Evolutionary conservation across 2,329 filamentous ascomycete genomes (phyloP).

Genomic region (Acephala macrosclerotiorum): DNA sequence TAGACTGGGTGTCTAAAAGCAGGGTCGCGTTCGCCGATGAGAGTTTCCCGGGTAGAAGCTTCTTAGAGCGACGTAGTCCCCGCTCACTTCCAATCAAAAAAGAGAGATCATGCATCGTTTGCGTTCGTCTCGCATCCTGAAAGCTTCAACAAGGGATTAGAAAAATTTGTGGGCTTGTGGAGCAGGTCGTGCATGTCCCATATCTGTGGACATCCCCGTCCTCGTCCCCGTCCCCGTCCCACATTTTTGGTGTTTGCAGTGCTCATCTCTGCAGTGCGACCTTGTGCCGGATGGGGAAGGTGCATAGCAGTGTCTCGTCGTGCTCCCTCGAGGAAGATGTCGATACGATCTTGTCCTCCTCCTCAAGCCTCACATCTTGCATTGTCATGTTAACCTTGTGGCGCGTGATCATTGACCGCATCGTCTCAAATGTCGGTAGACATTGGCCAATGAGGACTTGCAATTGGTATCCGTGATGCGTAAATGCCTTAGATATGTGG

Average conservation of each 20-base stretch:
- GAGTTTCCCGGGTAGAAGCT: conserved; percentile 1
- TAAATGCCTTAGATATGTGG: background rate
- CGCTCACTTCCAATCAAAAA: background rate
- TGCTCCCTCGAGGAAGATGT: background rate
- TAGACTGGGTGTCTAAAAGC: background rate
- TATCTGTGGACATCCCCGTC: background rate
- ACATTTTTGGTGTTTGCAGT: too few species aligned
- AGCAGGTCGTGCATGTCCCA: background rate
- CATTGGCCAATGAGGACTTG: background rate
- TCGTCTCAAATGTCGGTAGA: background rate
- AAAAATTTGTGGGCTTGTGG: conserved; percentile 2
- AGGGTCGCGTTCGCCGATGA: conserved; percentile 3
- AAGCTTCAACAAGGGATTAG: background rate
- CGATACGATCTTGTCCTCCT: background rate
- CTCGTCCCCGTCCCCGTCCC: too few species aligned
- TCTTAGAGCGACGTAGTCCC: background rate
- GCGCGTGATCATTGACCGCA: conserved; percentile 1
- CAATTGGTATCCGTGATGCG: background rate
- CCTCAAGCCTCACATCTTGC: background rate
- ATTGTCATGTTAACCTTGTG: background rate
- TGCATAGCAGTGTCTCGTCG: background rate
- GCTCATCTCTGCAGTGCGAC: background rate
- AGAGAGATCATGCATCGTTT: background rate
- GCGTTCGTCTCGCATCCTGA: background rate
- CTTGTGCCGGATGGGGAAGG: background rate